These are phyloP conservation scores for Tulasnella sp. DNA, from an alignment of 768 basidiomycete species.

Conservation along the genomic window DNA sequence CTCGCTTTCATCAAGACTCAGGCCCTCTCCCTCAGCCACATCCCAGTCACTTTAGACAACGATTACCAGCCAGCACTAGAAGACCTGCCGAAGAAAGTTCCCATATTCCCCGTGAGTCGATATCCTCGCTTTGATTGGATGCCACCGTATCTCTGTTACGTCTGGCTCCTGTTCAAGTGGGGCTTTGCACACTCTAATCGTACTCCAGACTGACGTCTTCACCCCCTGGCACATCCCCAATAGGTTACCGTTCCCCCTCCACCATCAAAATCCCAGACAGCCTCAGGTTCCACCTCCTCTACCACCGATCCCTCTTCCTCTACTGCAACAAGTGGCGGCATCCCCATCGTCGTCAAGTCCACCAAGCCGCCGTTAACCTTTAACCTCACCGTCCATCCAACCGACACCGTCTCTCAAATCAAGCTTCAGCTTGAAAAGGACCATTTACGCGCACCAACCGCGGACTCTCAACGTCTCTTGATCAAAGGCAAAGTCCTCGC, in stretches of 20 bases:
- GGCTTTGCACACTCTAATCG: slow-evolving; percentile 4
- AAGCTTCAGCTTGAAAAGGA: slow-evolving; percentile 66
- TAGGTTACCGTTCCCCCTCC: slow-evolving; percentile 56
- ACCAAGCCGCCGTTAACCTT: slow-evolving; percentile 76
- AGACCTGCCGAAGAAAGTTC: slow-evolving; percentile 59
- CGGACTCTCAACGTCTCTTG: slow-evolving; percentile 75
- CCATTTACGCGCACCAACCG: slow-evolving; percentile 54
- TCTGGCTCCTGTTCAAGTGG: background rate
- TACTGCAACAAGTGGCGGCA: slow-evolving; percentile 31
- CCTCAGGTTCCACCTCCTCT: background rate
- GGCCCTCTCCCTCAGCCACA: slow-evolving; percentile 52
- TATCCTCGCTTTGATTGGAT: background rate
- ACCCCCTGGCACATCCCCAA: slow-evolving; percentile 5
- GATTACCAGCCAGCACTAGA: slow-evolving; percentile 69
- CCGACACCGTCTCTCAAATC: slow-evolving; percentile 75
- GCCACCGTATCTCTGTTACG: background rate
- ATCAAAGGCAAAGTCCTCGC: slow-evolving; percentile 91
- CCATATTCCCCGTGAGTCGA: slow-evolving; percentile 50
- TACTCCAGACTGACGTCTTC: slow-evolving; percentile 1
- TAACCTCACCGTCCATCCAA: slow-evolving; percentile 60
- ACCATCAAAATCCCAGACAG: slow-evolving; percentile 30
- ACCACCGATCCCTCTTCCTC: background rate
- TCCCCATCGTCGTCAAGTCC: slow-evolving; percentile 82
- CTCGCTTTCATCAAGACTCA: slow-evolving; percentile 60
- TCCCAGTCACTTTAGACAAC: slow-evolving; percentile 61